Evolutionary conservation across 2,329 filamentous ascomycete species (phyloP), one percentile per base, ranked within the genome.

Genomic region (Botrytis byssoidea): DNA sequence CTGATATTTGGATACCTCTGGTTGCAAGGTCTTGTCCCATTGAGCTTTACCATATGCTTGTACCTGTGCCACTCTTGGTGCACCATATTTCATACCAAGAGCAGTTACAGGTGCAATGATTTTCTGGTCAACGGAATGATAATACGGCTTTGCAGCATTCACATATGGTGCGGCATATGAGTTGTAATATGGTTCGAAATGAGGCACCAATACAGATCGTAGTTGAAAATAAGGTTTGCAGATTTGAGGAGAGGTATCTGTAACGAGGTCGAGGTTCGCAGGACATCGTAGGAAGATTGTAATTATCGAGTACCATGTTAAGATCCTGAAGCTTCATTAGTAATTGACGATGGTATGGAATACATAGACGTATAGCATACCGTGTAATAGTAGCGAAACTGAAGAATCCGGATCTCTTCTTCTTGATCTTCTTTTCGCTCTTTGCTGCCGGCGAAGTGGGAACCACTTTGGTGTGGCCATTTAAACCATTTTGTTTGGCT

Each of bases 231-330:
- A 98, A 16, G 93, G 91, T 80, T 91, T 91, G 88, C 96, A 99
- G 75, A 98, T 88, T 76, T 85, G 87, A 0, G 95, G 93, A 1
- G 93, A 93, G 44, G 86, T 83, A 40, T 92, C 88, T 78, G 89
- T 88, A 79, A 96, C 88, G 40, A 89, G 87, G 42, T 91, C 88
- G 74, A 91, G 83, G 14, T 88, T 89, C 4, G 90, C 85, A 20
- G 95, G 95, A 82, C 95, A 99, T 75, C 91, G 89, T 82, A 99
- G 92, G 74, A 95, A 83, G 72, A 96, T 85, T 37, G 92, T 96
- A 75, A 94, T 83, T 76, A 98, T 90, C 51, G 91, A 88, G 82
- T 96, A 97, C 95, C 95, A 99, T 32, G 93, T 92, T 74, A 91
- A 82, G 63, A 98, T 82, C 79, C 95, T 95, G 76, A 51, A 70